Evolutionary conservation across 2,329 filamentous ascomycete genomes (phyloP).

Genomic region (Dactylellina cionopaga): DNA sequence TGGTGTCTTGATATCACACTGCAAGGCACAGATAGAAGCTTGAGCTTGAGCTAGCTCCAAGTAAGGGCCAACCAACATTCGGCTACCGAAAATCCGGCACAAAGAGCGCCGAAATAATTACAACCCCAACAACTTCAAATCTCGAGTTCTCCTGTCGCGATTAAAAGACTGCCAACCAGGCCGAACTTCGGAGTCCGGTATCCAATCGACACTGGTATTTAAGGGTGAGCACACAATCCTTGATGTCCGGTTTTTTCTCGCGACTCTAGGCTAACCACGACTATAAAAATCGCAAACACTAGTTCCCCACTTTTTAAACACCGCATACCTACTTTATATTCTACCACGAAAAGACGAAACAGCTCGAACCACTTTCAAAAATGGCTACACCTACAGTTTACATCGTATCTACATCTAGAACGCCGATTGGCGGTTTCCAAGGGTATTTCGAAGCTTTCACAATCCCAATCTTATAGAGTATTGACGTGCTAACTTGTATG

Average conservation of each 20-base stretch:
- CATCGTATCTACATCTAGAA: conserved; percentile 91
- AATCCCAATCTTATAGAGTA: neutral
- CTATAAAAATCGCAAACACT: conserved; percentile 13
- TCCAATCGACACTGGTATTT: conserved; percentile 10
- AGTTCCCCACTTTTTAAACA: conserved; percentile 13
- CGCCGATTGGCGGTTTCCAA: conserved; percentile 91
- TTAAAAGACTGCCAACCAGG: conserved; percentile 29
- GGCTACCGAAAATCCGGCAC: conserved; percentile 51
- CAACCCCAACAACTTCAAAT: conserved; percentile 45
- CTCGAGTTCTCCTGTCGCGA: neutral
- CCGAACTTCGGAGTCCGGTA: conserved; percentile 50
- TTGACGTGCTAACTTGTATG: conserved; percentile 19
- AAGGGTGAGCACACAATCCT: neutral
- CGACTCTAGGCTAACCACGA: conserved; percentile 11
- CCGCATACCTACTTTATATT: no score
- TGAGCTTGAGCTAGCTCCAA: no score
- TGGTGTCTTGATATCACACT: no score
- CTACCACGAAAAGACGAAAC: neutral
- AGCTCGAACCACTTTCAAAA: conserved; percentile 16
- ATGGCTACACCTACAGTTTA: conserved; percentile 73
- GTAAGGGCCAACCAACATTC: no score
- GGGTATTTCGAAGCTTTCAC: conserved; percentile 70
- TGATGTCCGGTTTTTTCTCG: neutral
- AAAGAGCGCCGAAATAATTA: conserved; percentile 1
- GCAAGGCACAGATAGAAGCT: no score